phyloP scores from a whole-genome alignment of 2,329 filamentous ascomycete species.

The Thelonectria rubi region DNA sequence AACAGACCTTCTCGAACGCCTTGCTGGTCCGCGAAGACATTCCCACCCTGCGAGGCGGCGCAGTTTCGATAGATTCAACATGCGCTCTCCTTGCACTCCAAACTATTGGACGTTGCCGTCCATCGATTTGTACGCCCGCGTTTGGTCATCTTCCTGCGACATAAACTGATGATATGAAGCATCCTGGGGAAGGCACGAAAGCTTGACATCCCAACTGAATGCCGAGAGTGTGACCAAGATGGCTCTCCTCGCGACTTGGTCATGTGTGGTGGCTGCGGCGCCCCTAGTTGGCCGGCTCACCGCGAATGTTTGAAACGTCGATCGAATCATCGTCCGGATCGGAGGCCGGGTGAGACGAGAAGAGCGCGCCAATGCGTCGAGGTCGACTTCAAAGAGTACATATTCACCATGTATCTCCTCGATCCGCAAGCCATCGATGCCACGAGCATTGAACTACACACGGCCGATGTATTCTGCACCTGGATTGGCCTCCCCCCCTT shows the following conservation, averaged over 20 bases:
- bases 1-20: neutral
- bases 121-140: neutral
- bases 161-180: neutral
- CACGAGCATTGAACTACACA: neutral
- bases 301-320: neutral
- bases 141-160: neutral
- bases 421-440: neutral
- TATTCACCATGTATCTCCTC: neutral
- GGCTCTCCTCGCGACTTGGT: neutral
- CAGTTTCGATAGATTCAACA: neutral
- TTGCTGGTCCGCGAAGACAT: neutral
- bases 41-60: neutral
- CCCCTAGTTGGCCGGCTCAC: neutral
- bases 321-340: constrained; percentile 8
- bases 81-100: neutral
- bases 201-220: neutral
- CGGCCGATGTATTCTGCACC: neutral
- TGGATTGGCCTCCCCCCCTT: neutral
- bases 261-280: constrained; percentile 1
- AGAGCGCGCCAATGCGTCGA: neutral
- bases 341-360: constrained; percentile 17
- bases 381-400: neutral
- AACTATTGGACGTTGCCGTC: neutral
- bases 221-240: neutral
- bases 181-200: neutral